Conservation (phyloP, 441 rosid species). For the Mallotus japonicus region DNA sequence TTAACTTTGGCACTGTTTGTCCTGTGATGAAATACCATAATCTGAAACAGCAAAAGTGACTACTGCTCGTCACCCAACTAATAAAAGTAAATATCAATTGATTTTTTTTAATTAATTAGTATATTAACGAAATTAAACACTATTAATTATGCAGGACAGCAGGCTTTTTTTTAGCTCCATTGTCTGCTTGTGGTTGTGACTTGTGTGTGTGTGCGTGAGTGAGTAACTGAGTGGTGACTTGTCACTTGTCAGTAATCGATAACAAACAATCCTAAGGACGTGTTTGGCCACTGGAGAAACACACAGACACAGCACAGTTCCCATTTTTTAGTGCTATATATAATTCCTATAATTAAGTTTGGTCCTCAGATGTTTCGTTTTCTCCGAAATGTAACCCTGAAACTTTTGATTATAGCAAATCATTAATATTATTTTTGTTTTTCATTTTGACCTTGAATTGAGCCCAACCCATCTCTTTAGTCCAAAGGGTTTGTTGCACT, state of each 20-base stretch:
- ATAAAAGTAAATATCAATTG: neutral
- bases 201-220: no score
- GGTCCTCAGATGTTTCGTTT: no score
- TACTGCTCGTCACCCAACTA: neutral
- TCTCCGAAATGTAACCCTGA: no score
- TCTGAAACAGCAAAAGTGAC: constrained; percentile 12
- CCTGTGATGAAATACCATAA: constrained; percentile 15
- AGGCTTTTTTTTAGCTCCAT: neutral
- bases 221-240: neutral
- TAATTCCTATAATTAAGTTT: no score
- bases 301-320: no score
- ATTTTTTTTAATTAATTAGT: neutral
- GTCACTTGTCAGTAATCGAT: neutral
- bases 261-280: neutral
- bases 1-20: constrained; percentile 13
- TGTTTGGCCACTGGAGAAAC: neutral
- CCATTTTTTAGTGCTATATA: no score
- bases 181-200: constrained; percentile 9
- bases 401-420: no score
- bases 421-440: no score
- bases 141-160: neutral
- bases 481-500: no score
- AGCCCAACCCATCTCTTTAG: no score
- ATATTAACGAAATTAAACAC: neutral
- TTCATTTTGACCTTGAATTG: no score